Percentiles rank a stretch among this genome's conserved stretches.
Evolutionary conservation across 2,329 filamentous ascomycete genomes (phyloP).

Genomic region (Trichoderma koningiopsis): DNA sequence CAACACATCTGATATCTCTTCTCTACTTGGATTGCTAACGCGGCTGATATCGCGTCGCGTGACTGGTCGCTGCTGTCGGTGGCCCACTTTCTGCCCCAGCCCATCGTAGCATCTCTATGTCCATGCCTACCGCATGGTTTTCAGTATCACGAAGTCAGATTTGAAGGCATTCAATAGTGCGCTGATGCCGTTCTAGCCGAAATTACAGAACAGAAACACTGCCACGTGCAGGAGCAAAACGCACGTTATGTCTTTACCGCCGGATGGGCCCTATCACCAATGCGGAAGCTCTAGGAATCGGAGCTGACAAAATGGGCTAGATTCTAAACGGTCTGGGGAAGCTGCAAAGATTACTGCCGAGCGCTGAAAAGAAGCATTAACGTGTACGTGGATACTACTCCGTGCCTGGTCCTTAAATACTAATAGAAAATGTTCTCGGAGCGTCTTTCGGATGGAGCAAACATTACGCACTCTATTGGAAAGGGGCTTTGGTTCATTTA

Average conservation of each 20-base stretch:
- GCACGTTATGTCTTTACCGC: not conserved
- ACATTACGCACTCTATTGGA: not conserved
- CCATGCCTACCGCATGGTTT: not conserved
- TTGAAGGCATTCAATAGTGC: not conserved
- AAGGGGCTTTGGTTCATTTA: not conserved
- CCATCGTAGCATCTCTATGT: slow-evolving; percentile 8
- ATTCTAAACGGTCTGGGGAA: slow-evolving; percentile 1
- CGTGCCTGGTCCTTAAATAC: not conserved
- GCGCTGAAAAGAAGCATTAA: not conserved
- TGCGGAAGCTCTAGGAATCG: slow-evolving; percentile 9
- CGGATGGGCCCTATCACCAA: slow-evolving; percentile 10
- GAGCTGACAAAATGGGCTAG: slow-evolving; percentile 20
- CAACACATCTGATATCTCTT: not conserved
- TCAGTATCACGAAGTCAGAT: not conserved
- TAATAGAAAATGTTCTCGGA: not conserved
- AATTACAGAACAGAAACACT: slow-evolving; percentile 3
- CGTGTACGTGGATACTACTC: not conserved
- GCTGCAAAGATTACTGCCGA: not conserved
- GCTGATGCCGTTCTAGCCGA: slow-evolving; percentile 16
- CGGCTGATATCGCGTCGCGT: not conserved
- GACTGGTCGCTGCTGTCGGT: not conserved
- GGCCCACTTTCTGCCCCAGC: not conserved
- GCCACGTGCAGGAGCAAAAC: slow-evolving; percentile 13
- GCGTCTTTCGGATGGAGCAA: not conserved
- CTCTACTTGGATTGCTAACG: not conserved